phyloP scores from a whole-genome alignment of 148 eudicot genomes.

The Polygonum maritimum region DNA sequence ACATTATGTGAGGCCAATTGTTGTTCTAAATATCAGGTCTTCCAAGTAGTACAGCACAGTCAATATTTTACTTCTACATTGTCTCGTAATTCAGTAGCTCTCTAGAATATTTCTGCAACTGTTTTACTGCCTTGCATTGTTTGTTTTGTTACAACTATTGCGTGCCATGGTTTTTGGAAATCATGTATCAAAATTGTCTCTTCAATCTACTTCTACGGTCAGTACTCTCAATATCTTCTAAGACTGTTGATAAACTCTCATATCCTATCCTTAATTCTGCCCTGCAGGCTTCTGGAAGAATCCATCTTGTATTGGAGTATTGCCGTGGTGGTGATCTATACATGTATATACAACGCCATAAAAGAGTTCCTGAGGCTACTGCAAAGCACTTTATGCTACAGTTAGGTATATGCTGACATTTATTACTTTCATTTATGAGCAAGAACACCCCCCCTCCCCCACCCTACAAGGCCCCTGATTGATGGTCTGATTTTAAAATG shows the following conservation, averaged over 20 bases:
- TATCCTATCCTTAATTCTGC: slow-evolving; percentile 6
- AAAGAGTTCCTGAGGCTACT: slow-evolving; percentile 72
- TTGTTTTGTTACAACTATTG: background rate
- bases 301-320: slow-evolving; percentile 84
- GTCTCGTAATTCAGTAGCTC: background rate
- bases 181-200: background rate
- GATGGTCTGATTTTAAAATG: slow-evolving; percentile 12
- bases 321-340: slow-evolving; percentile 94
- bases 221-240: background rate
- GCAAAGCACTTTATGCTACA: slow-evolving; percentile 90
- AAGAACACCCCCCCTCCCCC: background rate
- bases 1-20: background rate
- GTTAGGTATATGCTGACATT: slow-evolving; percentile 47
- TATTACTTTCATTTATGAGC: background rate
- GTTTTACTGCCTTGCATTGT: background rate
- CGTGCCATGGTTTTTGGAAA: background rate
- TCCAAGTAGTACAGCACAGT: background rate
- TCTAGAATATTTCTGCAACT: background rate
- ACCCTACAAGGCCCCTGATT: slow-evolving; percentile 1
- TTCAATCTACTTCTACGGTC: background rate
- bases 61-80: background rate
- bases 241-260: background rate
- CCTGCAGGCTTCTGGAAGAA: slow-evolving; percentile 77
- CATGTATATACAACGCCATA: slow-evolving; percentile 68
- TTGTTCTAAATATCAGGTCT: background rate